Conservation (phyloP, 192 early-diverging fungal genomes). For the Coemansia sp. region DNA sequence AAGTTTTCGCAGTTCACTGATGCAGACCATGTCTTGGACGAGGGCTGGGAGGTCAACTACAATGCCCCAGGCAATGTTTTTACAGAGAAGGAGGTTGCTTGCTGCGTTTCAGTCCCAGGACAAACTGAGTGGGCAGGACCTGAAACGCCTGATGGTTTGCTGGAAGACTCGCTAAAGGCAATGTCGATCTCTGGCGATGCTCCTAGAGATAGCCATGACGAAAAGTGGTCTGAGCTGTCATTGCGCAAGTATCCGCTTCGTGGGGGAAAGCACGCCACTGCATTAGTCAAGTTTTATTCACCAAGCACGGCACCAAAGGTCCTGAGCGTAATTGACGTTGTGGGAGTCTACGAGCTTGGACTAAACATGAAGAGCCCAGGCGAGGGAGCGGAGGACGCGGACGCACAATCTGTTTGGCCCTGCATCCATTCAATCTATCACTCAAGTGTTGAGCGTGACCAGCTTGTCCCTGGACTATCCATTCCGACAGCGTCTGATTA, state of each 20-base stretch:
- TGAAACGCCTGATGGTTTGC: background rate
- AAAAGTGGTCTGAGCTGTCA: constrained; percentile 2
- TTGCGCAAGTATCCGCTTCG: constrained; percentile 63
- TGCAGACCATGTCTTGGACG: constrained; percentile 30
- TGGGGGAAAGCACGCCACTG: constrained; percentile 58
- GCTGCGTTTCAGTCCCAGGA: constrained; percentile 74
- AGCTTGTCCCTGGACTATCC: constrained; percentile 15
- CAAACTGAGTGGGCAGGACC: constrained; percentile 60
- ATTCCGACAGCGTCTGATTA: constrained; percentile 9
- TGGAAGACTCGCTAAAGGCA: constrained; percentile 42
- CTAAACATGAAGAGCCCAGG: constrained; percentile 21
- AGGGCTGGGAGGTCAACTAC: constrained; percentile 51
- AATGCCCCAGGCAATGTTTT: constrained; percentile 45
- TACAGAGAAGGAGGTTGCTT: constrained; percentile 65
- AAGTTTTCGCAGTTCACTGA: constrained; percentile 54
- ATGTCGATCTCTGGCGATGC: constrained; percentile 15
- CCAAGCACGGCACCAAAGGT: constrained; percentile 57
- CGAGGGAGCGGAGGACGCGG: constrained; percentile 8
- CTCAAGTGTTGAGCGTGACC: constrained; percentile 6
- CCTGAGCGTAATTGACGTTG: constrained; percentile 64
- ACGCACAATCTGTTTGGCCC: constrained; percentile 20
- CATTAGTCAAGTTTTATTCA: constrained; percentile 66
- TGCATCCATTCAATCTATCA: constrained; percentile 53
- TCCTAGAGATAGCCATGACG: background rate
- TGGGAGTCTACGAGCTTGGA: constrained; percentile 59